A percentile compares a stretch with the other conserved stretches of the same genome.
phyloP scores from a whole-genome alignment of 2,329 filamentous ascomycete species.

The Rhynchosporium secalis region DNA sequence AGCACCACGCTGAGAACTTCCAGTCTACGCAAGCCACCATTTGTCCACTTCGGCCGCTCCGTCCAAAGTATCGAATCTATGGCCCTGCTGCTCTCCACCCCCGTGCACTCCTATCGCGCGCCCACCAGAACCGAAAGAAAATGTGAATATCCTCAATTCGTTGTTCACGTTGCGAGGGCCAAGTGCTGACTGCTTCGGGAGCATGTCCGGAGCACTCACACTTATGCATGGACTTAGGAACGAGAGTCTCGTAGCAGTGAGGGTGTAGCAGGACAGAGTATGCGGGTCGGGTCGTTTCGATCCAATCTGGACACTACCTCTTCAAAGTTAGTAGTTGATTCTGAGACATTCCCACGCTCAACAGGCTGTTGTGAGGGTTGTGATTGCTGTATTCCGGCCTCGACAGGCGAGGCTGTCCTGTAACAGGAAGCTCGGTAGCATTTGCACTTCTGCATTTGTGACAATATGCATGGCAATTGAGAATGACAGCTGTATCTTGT shows the following conservation, averaged over 20 bases:
- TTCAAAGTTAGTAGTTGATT: not conserved
- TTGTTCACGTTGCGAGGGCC: not conserved
- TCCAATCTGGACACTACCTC: not conserved
- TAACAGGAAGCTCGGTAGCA: not conserved
- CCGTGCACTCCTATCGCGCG: conserved; percentile 8
- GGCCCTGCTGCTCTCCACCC: conserved; percentile 1
- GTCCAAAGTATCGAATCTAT: conserved; percentile 9
- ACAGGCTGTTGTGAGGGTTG: not conserved
- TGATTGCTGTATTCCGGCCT: not conserved
- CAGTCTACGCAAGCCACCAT: conserved; percentile 27
- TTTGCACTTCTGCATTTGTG: conserved; percentile 13
- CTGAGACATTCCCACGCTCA: conserved; percentile 8
- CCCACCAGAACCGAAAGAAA: conserved; percentile 2
- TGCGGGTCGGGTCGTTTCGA: conserved; percentile 1
- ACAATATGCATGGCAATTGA: not conserved
- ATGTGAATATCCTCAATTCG: conserved; percentile 2
- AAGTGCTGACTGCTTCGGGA: not conserved
- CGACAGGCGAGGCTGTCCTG: not conserved
- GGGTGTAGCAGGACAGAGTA: not conserved
- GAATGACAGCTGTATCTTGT: conserved; percentile 16
- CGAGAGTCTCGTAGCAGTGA: not conserved
- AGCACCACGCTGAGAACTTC: conserved; percentile 15
- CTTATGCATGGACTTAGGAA: conserved; percentile 3
- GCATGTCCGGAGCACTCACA: not conserved
- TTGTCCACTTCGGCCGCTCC: conserved; percentile 26